Evolutionary conservation across 371 early-diverging fungal species (phyloP).

Genomic region (Batrachochytrium dendrobatidis): DNA sequence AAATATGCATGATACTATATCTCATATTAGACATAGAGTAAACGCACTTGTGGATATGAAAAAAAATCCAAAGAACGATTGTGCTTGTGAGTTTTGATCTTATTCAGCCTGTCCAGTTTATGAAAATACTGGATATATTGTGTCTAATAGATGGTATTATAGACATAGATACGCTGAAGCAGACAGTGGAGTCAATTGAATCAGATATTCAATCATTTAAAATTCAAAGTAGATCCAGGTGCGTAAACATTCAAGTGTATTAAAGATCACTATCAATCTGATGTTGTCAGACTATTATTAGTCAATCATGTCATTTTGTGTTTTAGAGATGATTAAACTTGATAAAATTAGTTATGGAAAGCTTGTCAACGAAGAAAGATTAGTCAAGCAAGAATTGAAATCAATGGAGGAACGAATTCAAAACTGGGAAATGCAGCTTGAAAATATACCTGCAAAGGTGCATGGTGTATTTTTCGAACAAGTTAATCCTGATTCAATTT

Average conservation of each 20-base stretch:
- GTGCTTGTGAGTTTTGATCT: too few species aligned
- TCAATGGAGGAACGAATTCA: conserved; percentile 7
- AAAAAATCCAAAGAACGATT: too few species aligned
- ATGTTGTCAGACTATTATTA: too few species aligned
- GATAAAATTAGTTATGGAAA: conserved; percentile 8
- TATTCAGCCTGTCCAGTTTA: too few species aligned
- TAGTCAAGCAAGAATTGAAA: conserved; percentile 7
- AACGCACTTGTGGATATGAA: too few species aligned
- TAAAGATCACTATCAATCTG: neutral
- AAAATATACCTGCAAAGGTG: neutral
- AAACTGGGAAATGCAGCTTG: neutral
- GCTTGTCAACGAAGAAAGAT: conserved; percentile 14
- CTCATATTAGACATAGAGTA: too few species aligned
- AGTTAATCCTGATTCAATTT: neutral
- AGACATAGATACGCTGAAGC: conserved; percentile 10
- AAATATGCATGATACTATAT: too few species aligned
- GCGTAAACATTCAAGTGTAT: neutral
- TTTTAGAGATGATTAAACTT: neutral
- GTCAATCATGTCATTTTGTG: too few species aligned
- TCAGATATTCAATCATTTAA: conserved; percentile 6
- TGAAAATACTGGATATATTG: too few species aligned
- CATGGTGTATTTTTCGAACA: neutral
- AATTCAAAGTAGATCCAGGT: conserved; percentile 1
- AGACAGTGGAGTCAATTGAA: conserved; percentile 17
- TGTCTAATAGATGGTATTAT: too few species aligned